phyloP scores from a whole-genome alignment of 257 asterid species.

The Buddleja alternifolia region DNA sequence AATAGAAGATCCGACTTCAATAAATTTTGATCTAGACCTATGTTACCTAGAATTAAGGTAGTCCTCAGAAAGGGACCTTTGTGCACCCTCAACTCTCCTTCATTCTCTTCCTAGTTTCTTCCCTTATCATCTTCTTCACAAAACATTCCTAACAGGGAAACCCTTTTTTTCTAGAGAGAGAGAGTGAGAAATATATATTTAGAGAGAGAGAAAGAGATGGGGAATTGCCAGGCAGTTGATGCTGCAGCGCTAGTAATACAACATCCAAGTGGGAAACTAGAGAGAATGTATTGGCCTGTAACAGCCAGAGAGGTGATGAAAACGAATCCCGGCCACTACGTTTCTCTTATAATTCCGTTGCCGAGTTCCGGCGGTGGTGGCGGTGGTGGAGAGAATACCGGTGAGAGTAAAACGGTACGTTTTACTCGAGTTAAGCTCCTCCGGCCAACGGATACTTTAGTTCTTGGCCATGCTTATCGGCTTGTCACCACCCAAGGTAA shows the following conservation, averaged over 20 bases:
- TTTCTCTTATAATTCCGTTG: slow-evolving; percentile 76
- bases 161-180: not conserved
- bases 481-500: slow-evolving; percentile 89
- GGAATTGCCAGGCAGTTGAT: slow-evolving; percentile 90
- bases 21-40: too few species aligned
- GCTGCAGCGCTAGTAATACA: slow-evolving; percentile 93
- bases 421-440: slow-evolving; percentile 83
- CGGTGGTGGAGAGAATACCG: slow-evolving; percentile 32
- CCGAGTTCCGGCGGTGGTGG: slow-evolving; percentile 15
- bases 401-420: slow-evolving; percentile 41
- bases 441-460: slow-evolving; percentile 67
- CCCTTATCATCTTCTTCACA: slow-evolving; percentile 32
- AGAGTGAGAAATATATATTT: not conserved
- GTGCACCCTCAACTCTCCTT: too few species aligned
- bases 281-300: slow-evolving; percentile 77
- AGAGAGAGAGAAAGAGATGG: slow-evolving; percentile 44
- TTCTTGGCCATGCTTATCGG: slow-evolving; percentile 83
- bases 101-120: slow-evolving; percentile 24
- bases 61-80: too few species aligned
- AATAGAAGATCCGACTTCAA: too few species aligned
- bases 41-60: too few species aligned
- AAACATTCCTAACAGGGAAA: slow-evolving; percentile 34
- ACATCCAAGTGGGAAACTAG: slow-evolving; percentile 76
- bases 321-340: slow-evolving; percentile 83
- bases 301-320: slow-evolving; percentile 80